Evolutionary conservation across 208 protist genomes (phyloP).

Genomic region (Naegleria fowleri): DNA sequence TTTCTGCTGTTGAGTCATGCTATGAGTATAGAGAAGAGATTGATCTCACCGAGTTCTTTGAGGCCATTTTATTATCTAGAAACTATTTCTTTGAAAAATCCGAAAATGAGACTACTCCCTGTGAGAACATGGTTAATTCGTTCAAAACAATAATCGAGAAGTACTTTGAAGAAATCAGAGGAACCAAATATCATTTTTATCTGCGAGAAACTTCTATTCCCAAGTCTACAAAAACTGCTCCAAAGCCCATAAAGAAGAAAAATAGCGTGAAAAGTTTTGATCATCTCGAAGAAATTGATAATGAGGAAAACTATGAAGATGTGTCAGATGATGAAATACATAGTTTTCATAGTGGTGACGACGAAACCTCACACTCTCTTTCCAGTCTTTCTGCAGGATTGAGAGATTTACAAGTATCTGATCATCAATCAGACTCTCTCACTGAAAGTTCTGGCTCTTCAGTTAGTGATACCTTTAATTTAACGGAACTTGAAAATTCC

Average conservation of each 20-base stretch:
- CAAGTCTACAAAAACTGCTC: not conserved
- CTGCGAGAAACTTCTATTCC: not conserved
- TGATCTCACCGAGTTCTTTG: constrained; percentile 17
- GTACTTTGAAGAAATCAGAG: not conserved
- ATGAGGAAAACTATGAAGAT: not conserved
- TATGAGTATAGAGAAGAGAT: constrained; percentile 13
- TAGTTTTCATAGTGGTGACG: not conserved
- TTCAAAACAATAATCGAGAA: not conserved
- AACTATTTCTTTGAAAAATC: not conserved
- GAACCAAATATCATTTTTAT: constrained; percentile 11
- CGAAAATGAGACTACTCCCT: not conserved
- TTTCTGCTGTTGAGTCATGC: not conserved
- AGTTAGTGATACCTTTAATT: not conserved
- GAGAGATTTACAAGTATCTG: not conserved
- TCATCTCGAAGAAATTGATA: constrained; percentile 16
- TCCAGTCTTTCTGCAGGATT: not conserved
- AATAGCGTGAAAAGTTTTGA: not conserved
- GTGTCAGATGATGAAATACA: not conserved
- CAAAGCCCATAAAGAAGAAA: not conserved
- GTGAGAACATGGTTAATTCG: not conserved
- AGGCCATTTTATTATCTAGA: not conserved
- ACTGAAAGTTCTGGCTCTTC: not conserved
- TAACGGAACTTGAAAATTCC: not conserved
- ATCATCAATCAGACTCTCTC: not conserved
- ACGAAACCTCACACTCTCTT: not conserved